Evolutionary conservation across 23 red algal species (phyloP).

Genomic region (Cyanidium caldarium): DNA sequence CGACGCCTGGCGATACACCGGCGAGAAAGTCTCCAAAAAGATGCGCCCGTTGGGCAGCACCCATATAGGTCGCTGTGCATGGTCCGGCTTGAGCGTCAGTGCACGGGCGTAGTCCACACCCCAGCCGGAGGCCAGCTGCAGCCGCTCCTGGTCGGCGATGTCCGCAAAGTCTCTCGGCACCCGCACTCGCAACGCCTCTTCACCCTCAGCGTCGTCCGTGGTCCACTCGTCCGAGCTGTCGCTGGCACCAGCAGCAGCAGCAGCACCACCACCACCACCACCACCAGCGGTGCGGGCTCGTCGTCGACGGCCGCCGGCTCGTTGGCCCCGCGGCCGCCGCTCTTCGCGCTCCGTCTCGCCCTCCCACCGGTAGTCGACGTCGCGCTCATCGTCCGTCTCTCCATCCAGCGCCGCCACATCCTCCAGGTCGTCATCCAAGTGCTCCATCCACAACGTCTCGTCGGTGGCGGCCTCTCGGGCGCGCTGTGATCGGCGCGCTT

Average conservation of each 20-base stretch:
- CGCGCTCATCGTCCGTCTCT: neutral
- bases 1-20: constrained; percentile 86
- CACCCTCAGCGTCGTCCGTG: neutral
- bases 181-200: neutral
- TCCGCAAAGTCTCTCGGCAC: constrained; percentile 1
- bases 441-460: neutral
- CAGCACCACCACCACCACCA: no score
- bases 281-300: neutral
- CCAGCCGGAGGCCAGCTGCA: neutral
- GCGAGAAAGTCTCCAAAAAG: constrained; percentile 92
- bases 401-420: neutral
- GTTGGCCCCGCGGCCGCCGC: neutral
- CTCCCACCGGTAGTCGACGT: neutral
- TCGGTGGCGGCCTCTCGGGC: neutral
- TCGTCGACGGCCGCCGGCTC: neutral
- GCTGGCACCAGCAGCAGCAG: no score
- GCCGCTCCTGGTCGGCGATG: neutral
- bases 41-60: constrained; percentile 71
- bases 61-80: constrained; percentile 69
- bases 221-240: neutral
- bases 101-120: constrained; percentile 1
- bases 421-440: constrained; percentile 4
- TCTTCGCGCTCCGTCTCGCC: neutral
- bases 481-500: neutral
- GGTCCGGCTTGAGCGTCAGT: constrained; percentile 62